Conservation (phyloP, 169 alveolate genomes). For the Eimeria sp. region DNA sequence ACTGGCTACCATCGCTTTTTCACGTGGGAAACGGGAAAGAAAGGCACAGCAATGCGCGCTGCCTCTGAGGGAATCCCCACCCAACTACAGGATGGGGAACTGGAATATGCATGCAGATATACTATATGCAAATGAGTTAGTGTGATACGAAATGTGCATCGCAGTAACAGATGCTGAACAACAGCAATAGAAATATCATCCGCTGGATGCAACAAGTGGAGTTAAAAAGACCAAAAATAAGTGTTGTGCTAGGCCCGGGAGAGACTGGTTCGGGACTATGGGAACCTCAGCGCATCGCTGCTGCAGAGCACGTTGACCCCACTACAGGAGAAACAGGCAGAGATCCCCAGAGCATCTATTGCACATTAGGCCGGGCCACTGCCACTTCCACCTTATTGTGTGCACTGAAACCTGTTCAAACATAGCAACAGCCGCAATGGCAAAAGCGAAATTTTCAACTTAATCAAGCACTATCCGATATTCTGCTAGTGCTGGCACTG, state of each 20-base stretch:
- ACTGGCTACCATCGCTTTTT: neutral
- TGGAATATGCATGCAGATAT: neutral
- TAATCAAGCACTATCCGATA: neutral
- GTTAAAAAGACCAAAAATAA: neutral
- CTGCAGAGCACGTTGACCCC: neutral
- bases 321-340: neutral
- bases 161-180: neutral
- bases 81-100: neutral
- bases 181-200: neutral
- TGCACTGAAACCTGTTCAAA: slow-evolving; percentile 53
- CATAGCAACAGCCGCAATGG: neutral
- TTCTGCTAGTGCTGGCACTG: neutral
- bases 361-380: slow-evolving; percentile 70
- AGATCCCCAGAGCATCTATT: neutral
- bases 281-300: neutral
- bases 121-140: neutral
- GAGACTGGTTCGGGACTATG: neutral
- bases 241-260: neutral
- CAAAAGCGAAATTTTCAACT: neutral
- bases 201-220: no score
- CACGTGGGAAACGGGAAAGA: neutral
- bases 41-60: neutral
- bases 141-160: neutral
- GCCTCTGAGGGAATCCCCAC: neutral
- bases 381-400: slow-evolving; percentile 70